phyloP scores from a whole-genome alignment of 1,284 basidiomycete genomes.

The Xerocomus minutiporus region DNA sequence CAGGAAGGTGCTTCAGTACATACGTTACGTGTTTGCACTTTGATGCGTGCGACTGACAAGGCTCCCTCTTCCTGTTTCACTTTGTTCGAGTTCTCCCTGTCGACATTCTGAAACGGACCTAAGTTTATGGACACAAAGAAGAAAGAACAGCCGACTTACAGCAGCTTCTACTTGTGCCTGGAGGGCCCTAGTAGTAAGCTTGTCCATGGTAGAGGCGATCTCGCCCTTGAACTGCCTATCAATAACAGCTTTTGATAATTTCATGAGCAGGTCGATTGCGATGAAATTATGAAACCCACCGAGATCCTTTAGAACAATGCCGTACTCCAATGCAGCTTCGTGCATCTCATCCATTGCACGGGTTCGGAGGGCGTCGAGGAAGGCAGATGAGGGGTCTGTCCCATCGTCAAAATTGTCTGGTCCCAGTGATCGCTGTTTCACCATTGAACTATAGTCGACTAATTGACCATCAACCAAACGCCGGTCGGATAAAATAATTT shows the following conservation, averaged over 20 bases:
- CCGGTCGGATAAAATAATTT: constrained; percentile 34
- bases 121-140: neutral
- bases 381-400: constrained; percentile 63
- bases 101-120: constrained; percentile 54
- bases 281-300: constrained; percentile 36
- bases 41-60: constrained; percentile 69
- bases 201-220: constrained; percentile 79
- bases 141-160: constrained; percentile 36
- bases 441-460: constrained; percentile 59
- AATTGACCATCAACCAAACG: constrained; percentile 7
- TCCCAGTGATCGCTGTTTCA: constrained; percentile 73
- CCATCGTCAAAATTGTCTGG: constrained; percentile 69
- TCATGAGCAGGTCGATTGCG: neutral
- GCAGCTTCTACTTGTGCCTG: constrained; percentile 82
- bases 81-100: constrained; percentile 79
- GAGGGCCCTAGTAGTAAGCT: constrained; percentile 72
- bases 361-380: constrained; percentile 72
- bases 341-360: constrained; percentile 82
- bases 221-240: constrained; percentile 81
- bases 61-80: constrained; percentile 78
- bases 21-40: constrained; percentile 62
- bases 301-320: constrained; percentile 73
- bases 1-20: constrained; percentile 1
- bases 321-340: constrained; percentile 72
- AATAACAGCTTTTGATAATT: constrained; percentile 56